Base-by-base conservation (phyloP, 2,329 filamentous ascomycete species). In the Ophiosphaerella narmari region DNA sequence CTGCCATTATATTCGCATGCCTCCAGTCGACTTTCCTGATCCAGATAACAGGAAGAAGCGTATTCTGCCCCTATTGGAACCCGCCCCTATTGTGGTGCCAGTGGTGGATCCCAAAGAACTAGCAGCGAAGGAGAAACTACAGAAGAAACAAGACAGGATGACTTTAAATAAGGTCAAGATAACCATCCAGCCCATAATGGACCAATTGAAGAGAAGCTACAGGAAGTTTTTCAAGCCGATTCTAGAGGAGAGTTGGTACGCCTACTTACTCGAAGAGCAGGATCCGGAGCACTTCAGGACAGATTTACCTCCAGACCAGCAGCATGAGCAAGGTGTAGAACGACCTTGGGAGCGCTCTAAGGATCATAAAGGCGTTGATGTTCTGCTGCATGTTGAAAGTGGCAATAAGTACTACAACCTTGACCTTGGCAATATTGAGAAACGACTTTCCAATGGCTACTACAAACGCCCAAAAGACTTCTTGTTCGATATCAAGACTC, bases 351-450 rank as follows among this genome's bases (percentile, higher is more conserved):
- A 92, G 65, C 86, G 91, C 52, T 85, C 85, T 34, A 86, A 85
- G 61, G 93, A 99, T 70, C 86, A 86, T 55, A 84, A 94, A 57
- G 92, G 89, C 7, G 85, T 88, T 9, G 80, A 85, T 35, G 91
- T 92, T 13, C 78, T 99, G 38, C 80, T 85, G 34, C 89, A 97
- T 58, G 86, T 84, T 5, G 81, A 82, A 2, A 90, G 86, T 1
- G 86, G 86, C 49, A 96, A 94, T 71, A 94, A 92, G 72, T 97
- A 87, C 72, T 97, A 97, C 78, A 99, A 99, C 62, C 79, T 99
- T 39, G 92, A 97, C 67, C 89, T 93, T 9, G 88, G 88, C 3
- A 93, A 89, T 1, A 97, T 99, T 45, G 94, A 99, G 76, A 91
- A 96, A 70, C 87, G 94, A n/a, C 79, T 99, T 31, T 95, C 91